Evolutionary conservation across 441 rosid species (phyloP).

Genomic region (Brassica balearica): DNA sequence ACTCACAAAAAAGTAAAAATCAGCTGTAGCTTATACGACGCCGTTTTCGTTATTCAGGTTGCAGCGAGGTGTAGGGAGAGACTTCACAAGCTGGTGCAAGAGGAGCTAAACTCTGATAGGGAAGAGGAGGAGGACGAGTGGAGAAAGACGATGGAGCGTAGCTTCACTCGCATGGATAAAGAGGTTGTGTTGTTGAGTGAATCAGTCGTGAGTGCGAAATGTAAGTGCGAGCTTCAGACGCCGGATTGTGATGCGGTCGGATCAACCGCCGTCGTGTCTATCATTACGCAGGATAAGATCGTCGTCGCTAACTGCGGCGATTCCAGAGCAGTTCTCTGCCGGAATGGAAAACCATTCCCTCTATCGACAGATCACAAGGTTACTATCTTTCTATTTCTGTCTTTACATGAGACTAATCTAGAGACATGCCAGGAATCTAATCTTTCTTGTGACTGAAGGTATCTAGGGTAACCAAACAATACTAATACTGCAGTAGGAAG

Average conservation of each 20-base stretch:
- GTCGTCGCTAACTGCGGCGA: slow-evolving; percentile 88
- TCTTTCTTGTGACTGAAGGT: not conserved
- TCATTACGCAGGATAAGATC: slow-evolving; percentile 68
- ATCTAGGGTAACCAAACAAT: not conserved
- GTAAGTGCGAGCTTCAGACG: slow-evolving; percentile 79
- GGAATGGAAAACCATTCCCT: slow-evolving; percentile 68
- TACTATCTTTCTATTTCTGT: not conserved
- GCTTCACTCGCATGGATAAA: slow-evolving; percentile 72
- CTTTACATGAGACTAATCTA: not conserved
- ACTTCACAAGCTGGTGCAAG: slow-evolving; percentile 71
- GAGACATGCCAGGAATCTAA: not conserved
- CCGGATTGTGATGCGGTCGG: slow-evolving; percentile 78
- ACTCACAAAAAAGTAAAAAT: not conserved
- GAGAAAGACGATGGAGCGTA: slow-evolving; percentile 64
- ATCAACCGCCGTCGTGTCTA: slow-evolving; percentile 83
- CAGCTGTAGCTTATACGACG: not conserved
- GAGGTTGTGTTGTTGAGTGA: slow-evolving; percentile 54
- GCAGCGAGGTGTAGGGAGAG: slow-evolving; percentile 78
- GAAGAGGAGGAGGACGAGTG: slow-evolving; percentile 54
- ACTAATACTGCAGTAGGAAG: not conserved
- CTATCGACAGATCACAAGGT: slow-evolving; percentile 89
- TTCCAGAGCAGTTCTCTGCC: slow-evolving; percentile 86
- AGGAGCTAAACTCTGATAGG: slow-evolving; percentile 48
- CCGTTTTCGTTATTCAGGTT: slow-evolving; percentile 50
- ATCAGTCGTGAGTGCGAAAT: slow-evolving; percentile 34